Conservation (phyloP, 306 rosid genomes). For the Acacia melanoxylon region DNA sequence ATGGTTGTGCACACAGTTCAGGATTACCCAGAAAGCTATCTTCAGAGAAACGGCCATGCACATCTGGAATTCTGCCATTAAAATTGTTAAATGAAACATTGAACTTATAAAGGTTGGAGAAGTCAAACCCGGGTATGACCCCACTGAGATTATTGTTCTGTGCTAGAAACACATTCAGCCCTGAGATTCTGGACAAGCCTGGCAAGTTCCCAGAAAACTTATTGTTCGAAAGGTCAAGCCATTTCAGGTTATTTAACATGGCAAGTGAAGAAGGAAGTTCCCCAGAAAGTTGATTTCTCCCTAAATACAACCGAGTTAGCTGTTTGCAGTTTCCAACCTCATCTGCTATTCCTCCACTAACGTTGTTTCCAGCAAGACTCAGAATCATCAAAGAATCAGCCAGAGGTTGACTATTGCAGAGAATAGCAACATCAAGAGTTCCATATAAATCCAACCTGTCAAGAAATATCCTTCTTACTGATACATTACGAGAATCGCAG, state of each 20-base stretch:
- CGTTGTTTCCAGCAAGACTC: conserved; percentile 46
- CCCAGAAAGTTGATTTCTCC: conserved; percentile 57
- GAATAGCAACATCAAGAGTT: conserved; percentile 46
- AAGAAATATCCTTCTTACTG: conserved; percentile 45
- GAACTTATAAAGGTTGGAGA: conserved; percentile 55
- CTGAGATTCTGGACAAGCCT: conserved; percentile 59
- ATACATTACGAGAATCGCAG: conserved; percentile 42
- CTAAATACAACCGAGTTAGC: conserved; percentile 48
- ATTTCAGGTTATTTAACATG: conserved; percentile 44
- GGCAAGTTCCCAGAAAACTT: conserved; percentile 58
- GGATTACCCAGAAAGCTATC: conserved; percentile 70
- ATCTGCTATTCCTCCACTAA: conserved; percentile 50
- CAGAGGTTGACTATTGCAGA: conserved; percentile 52
- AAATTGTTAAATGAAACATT: conserved; percentile 64
- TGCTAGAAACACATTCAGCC: conserved; percentile 58
- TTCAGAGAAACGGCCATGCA: conserved; percentile 34
- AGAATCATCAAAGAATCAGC: conserved; percentile 56
- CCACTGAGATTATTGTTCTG: conserved; percentile 62
- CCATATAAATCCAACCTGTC: conserved; percentile 46
- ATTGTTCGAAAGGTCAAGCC: conserved; percentile 62
- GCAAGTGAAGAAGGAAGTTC: conserved; percentile 63
- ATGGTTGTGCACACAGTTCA: conserved; percentile 62
- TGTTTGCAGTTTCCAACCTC: conserved; percentile 54
- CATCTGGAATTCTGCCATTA: conserved; percentile 50
- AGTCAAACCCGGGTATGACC: conserved; percentile 51